Percentiles rank a stretch among this genome's conserved stretches.
These are phyloP conservation scores for Rhynchosporium secalis DNA, from an alignment of 2,329 filamentous ascomycete genomes.

Conservation along the genomic window DNA sequence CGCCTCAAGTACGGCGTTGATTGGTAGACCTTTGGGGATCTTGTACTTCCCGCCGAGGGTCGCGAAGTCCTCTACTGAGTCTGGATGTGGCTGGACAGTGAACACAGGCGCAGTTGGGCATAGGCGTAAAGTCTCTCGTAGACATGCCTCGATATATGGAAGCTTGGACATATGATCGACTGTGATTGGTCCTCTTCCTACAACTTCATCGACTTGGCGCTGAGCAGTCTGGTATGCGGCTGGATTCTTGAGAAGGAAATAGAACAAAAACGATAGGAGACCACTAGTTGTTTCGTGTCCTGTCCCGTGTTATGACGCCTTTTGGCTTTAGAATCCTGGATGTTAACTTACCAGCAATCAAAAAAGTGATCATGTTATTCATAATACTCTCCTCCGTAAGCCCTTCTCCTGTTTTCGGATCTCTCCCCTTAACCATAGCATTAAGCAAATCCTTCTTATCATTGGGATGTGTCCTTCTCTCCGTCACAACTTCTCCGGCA, in stretches of 20 bases:
- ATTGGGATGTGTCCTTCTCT: slow-evolving; percentile 54
- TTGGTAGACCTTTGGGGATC: slow-evolving; percentile 50
- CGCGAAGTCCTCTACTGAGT: slow-evolving; percentile 38
- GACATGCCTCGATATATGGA: slow-evolving; percentile 63
- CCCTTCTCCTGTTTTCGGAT: slow-evolving; percentile 66
- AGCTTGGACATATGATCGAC: slow-evolving; percentile 53
- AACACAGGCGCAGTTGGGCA: slow-evolving; percentile 56
- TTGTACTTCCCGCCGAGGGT: slow-evolving; percentile 42
- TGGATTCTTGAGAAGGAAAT: slow-evolving; percentile 52
- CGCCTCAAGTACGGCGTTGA: slow-evolving; percentile 52
- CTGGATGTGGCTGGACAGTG: slow-evolving; percentile 6
- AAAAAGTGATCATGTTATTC: slow-evolving; percentile 71
- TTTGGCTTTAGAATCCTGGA: slow-evolving; percentile 43
- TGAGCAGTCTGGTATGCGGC: slow-evolving; percentile 48
- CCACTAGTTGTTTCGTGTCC: slow-evolving; percentile 68
- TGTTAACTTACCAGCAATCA: slow-evolving; percentile 48
- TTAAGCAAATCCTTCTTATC: slow-evolving; percentile 67
- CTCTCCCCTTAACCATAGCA: slow-evolving; percentile 67
- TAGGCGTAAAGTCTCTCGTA: slow-evolving; percentile 67
- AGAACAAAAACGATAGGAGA: slow-evolving; percentile 51
- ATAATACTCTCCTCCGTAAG: slow-evolving; percentile 63
- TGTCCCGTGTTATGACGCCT: slow-evolving; percentile 35
- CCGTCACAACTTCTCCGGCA: slow-evolving; percentile 58
- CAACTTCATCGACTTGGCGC: slow-evolving; percentile 54
- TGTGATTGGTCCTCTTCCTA: slow-evolving; percentile 47